Evolutionary conservation across 2,329 filamentous ascomycete species (phyloP).

Genomic region (Dactylellina sp.): DNA sequence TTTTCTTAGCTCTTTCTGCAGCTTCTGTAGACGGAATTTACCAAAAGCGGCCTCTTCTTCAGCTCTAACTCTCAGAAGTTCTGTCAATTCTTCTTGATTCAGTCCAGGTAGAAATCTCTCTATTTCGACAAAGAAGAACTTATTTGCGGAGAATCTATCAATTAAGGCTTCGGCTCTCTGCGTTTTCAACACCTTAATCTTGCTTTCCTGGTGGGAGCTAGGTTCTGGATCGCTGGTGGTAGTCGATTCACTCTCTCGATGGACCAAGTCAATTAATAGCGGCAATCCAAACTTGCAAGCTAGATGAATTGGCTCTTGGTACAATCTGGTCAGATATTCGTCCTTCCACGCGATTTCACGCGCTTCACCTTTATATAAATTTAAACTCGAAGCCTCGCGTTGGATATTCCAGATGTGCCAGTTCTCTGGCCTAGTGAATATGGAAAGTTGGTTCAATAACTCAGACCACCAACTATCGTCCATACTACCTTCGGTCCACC

Average conservation of each 20-base stretch:
- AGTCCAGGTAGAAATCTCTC: background rate
- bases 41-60: background rate
- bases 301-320: slow-evolving; percentile 20
- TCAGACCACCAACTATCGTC: slow-evolving; percentile 30
- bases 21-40: background rate
- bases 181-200: background rate
- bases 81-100: background rate
- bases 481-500: slow-evolving; percentile 37
- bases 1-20: background rate
- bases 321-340: slow-evolving; percentile 14
- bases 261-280: slow-evolving; percentile 14
- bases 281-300: slow-evolving; percentile 19
- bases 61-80: background rate
- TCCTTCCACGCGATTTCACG: background rate
- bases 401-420: slow-evolving; percentile 38
- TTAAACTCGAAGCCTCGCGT: background rate
- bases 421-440: slow-evolving; percentile 23
- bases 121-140: slow-evolving; percentile 8
- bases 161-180: background rate
- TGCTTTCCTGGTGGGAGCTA: background rate
- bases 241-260: background rate
- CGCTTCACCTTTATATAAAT: background rate
- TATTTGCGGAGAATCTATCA: background rate
- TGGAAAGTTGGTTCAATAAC: slow-evolving; percentile 18
- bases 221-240: background rate